Base-by-base conservation (phyloP, 169 alveolate species). In the Babesia divergens region DNA sequence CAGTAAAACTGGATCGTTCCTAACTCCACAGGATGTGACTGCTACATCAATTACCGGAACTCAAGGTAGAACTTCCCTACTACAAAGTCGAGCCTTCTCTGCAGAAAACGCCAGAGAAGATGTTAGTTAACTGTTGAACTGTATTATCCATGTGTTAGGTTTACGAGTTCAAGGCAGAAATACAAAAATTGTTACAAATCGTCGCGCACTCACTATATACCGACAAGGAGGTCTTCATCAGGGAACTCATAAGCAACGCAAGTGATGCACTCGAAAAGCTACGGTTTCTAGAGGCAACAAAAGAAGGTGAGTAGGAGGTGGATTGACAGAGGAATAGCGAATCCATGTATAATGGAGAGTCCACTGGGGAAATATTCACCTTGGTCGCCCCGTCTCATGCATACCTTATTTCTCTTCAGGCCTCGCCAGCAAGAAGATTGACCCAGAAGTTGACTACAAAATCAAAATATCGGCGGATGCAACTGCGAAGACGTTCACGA, bases 181-280 rank as follows among this genome's bases (percentile, higher is more conserved):
- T 98, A 37, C 93, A 93, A 84, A 95, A 95, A 85, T 91, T 97
- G 62, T 90, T 97, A 49, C 97, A 97, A 67, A 95, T 97, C 18
- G 99, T 97, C 29, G 98, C 99, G 18, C 96, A 94, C 64, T 90
- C 97, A 20, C 92, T 97, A 28, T 97, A 97, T 86, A 96, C 98
- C 0, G 99, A 97, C 90, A 95, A 95, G 75, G 99, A 97, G 82
- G 98, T 94, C 37, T 93, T 93, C 58, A 84, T 98, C 44, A 92
- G 99, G 67, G 99, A 98, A 70, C 91, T 98, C 46, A 96, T 98
- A 43, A 97, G 99, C 18, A 98, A 98, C 83, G 98, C 99, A 9
- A 96, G 99, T 13, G 99, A 98, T 84, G 99, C 99, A 3, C 85
- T 97, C 62, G 99, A 98, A 84, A 97, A 97, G 91, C 94, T 95